phyloP scores from a whole-genome alignment of 1,139 yeast genomes.

The Taphrina pruni region DNA sequence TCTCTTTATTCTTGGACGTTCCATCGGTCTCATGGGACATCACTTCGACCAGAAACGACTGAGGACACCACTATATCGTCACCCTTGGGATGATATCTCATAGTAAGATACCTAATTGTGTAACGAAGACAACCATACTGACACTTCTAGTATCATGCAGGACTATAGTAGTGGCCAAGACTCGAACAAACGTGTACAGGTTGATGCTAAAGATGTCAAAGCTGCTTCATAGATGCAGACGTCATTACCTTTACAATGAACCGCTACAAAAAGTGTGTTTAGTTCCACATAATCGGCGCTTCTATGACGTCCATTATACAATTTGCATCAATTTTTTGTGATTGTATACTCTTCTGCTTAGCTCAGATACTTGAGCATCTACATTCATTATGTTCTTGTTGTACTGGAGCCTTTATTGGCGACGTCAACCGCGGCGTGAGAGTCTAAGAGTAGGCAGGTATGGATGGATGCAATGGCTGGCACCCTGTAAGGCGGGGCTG shows the following conservation, averaged over 20 bases:
- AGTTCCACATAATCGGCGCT: too few species aligned
- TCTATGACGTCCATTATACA: too few species aligned
- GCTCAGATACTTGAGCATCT: too few species aligned
- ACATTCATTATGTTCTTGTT: too few species aligned
- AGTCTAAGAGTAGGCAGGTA: too few species aligned
- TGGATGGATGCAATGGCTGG: background rate
- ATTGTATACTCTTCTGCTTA: too few species aligned
- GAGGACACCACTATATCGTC: slow-evolving; percentile 58
- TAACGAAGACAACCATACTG: background rate
- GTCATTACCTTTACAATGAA: too few species aligned
- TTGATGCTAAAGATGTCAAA: slow-evolving; percentile 34
- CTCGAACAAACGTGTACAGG: slow-evolving; percentile 27
- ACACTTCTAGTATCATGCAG: slow-evolving; percentile 21
- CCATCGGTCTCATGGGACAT: slow-evolving; percentile 58
- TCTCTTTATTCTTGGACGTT: slow-evolving; percentile 57
- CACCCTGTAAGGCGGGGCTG: slow-evolving; percentile 12
- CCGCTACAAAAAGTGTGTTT: too few species aligned
- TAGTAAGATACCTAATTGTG: slow-evolving; percentile 46
- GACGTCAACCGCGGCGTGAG: too few species aligned
- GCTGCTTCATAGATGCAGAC: slow-evolving; percentile 12
- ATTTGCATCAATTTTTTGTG: too few species aligned
- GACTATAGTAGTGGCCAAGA: slow-evolving; percentile 21
- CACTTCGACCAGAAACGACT: slow-evolving; percentile 59
- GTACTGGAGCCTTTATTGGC: too few species aligned
- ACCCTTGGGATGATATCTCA: slow-evolving; percentile 59